A percentile compares a stretch with the other conserved stretches of the same genome.
These are phyloP conservation scores for Paramecium sonneborni DNA, from an alignment of 73 alveolate genomes.

Conservation along the genomic window DNA sequence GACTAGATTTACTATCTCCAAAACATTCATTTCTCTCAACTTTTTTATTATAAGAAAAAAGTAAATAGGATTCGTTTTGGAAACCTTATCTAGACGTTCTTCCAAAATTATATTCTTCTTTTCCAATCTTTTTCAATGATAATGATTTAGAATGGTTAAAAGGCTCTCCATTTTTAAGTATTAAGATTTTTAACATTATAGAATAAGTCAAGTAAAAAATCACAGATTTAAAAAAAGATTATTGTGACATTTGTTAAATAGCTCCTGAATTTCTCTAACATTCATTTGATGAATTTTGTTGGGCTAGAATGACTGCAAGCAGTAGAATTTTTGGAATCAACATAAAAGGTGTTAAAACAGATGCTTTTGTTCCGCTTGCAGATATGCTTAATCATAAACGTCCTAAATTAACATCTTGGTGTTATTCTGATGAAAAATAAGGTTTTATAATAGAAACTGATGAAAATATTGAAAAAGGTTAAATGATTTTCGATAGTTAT, in stretches of 20 bases:
- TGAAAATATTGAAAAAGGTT: slow-evolving; percentile 85
- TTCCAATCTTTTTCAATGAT: slow-evolving; percentile 95
- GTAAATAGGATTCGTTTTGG: slow-evolving; percentile 80
- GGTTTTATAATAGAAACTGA: slow-evolving; percentile 93
- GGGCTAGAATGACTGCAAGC: slow-evolving; percentile 92
- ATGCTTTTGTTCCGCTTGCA: slow-evolving; percentile 97
- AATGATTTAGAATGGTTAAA: slow-evolving; percentile 85
- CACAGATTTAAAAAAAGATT: slow-evolving; percentile 87
- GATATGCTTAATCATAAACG: slow-evolving; percentile 96
- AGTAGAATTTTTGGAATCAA: slow-evolving; percentile 91
- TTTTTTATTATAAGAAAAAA: slow-evolving; percentile 85
- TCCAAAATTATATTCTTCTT: slow-evolving; percentile 83
- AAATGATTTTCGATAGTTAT: slow-evolving; percentile 90
- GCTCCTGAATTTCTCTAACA: slow-evolving; percentile 85
- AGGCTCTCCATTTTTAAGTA: slow-evolving; percentile 94
- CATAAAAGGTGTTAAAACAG: slow-evolving; percentile 90
- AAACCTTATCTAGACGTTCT: slow-evolving; percentile 89
- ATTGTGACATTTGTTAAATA: slow-evolving; percentile 81
- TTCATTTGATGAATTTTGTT: slow-evolving; percentile 86
- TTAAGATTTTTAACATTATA: background rate
- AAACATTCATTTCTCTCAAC: slow-evolving; percentile 94
- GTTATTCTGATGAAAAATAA: slow-evolving; percentile 80
- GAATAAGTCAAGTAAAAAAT: slow-evolving; percentile 83
- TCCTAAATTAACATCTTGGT: slow-evolving; percentile 95
- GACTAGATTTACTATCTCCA: slow-evolving; percentile 91